phyloP scores from a whole-genome alignment of 2,329 filamentous ascomycete species.

The Plectosphaerella plurivora region DNA sequence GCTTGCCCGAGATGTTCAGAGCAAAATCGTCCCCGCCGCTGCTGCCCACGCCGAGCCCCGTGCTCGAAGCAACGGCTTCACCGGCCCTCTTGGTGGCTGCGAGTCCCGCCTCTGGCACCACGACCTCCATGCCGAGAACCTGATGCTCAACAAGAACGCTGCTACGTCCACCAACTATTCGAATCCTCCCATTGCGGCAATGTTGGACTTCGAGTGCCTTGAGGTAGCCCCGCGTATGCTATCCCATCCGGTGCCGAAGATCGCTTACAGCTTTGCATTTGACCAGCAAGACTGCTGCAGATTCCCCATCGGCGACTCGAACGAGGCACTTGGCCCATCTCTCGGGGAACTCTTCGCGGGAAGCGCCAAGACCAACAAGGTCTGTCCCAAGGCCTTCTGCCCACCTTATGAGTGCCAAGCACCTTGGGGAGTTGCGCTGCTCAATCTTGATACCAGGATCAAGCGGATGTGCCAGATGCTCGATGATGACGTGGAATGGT shows the following conservation, averaged over 20 bases:
- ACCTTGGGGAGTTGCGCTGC: neutral
- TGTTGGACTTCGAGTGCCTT: constrained; percentile 11
- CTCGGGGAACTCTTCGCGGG: neutral
- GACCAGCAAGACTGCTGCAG: neutral
- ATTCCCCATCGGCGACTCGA: neutral
- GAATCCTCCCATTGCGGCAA: neutral
- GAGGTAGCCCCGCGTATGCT: constrained; percentile 5
- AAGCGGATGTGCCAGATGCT: neutral
- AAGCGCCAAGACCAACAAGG: neutral
- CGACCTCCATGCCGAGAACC: constrained; percentile 2
- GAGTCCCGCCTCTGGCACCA: constrained; percentile 3
- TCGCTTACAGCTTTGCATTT: neutral
- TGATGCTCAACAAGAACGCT: neutral
- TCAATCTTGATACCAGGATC: neutral
- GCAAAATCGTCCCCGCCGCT: neutral
- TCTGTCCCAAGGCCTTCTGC: neutral
- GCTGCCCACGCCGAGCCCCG: neutral
- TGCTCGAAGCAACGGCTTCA: neutral
- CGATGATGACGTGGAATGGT: neutral
- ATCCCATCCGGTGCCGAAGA: neutral
- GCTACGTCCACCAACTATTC: neutral
- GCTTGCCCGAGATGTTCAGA: neutral
- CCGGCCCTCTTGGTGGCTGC: constrained; percentile 4
- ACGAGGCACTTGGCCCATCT: neutral
- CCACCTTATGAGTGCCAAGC: neutral